A percentile compares a stretch with the other conserved stretches of the same genome.
Evolutionary conservation across 2,329 filamentous ascomycete species (phyloP).

Genomic region (Alternaria sp.): DNA sequence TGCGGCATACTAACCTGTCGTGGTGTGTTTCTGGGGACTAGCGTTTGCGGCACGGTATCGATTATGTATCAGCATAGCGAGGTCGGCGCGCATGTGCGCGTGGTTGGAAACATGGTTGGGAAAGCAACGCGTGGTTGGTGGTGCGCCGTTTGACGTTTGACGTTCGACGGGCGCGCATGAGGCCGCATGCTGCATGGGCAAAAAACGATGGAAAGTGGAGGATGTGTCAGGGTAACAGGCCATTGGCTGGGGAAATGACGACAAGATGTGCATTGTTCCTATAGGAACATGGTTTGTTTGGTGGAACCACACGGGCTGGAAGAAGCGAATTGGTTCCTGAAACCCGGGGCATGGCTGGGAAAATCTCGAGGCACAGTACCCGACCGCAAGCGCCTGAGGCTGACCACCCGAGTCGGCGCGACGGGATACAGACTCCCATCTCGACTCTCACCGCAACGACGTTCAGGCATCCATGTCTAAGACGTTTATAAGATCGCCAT

Average conservation of each 20-base stretch:
- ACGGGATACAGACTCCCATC: neutral
- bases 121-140: neutral
- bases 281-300: conserved; percentile 16
- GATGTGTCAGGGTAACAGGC: neutral
- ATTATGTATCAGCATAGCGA: conserved; percentile 6
- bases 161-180: neutral
- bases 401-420: neutral
- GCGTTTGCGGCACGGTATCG: conserved; percentile 14
- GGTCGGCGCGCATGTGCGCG: conserved; percentile 9
- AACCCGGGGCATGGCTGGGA: conserved; percentile 4
- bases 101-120: neutral
- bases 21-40: conserved; percentile 3
- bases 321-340: conserved; percentile 2
- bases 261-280: conserved; percentile 19
- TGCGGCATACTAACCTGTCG: neutral
- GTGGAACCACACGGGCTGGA: conserved; percentile 13
- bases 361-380: neutral
- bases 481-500: conserved; percentile 1
- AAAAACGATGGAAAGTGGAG: conserved; percentile 2
- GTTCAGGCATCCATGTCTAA: neutral
- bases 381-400: neutral
- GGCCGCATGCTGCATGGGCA: neutral
- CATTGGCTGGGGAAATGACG: conserved; percentile 13
- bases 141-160: conserved; percentile 10
- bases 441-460: neutral